Evolutionary conservation across 148 eudicot genomes (phyloP), one percentile per base, ranked within the genome.

Genomic region (Dysphania ambrosioides): DNA sequence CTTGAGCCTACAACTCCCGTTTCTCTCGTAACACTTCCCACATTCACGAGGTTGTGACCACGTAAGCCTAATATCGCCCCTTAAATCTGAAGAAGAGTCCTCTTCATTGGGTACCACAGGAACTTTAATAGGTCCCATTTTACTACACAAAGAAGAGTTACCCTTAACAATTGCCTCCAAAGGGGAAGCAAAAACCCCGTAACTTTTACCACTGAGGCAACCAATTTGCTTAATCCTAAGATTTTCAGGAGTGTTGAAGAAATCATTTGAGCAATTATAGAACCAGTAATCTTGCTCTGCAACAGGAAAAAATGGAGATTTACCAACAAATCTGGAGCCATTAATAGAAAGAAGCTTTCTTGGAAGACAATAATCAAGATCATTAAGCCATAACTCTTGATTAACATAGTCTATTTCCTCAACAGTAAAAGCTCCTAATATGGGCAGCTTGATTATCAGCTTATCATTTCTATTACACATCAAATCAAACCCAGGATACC

Each of bases 121-220:
- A 27, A 82, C 87, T 9, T 60, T 21, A 19, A 82, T 61, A 10
- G 78, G 74, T 41, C 74, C 75, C 0, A 85, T 32, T 72, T 63
- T 32, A 29, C 5, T n/a, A n/a, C n/a, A n/a, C n/a, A n/a, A n/a
- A n/a, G n/a, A n/a, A n/a, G n/a, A 59, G 13, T 21, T 26, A 75
- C 75, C 44, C 6, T 63, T n/a, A 19, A 26, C 30, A 18, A 41
- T 30, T 2, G 18, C 40, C 13, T 79, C 78, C 42, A 3, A 42
- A 23, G 41, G 61, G 19, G n/a, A 55, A 16, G 89, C 91, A 42
- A 80, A 78, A 63, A 84, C 87, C 29, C 80, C 65, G 62, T 89
- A 75, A 15, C 27, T 38, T 19, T 60, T 24, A 26, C 78, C 75
- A 59, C 90, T 87, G n/a, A 89, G 60, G 35, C 93, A 89, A 15